Evolutionary conservation across 805 yeast species (phyloP).

Genomic region (Phaffomyces thermotolerans): DNA sequence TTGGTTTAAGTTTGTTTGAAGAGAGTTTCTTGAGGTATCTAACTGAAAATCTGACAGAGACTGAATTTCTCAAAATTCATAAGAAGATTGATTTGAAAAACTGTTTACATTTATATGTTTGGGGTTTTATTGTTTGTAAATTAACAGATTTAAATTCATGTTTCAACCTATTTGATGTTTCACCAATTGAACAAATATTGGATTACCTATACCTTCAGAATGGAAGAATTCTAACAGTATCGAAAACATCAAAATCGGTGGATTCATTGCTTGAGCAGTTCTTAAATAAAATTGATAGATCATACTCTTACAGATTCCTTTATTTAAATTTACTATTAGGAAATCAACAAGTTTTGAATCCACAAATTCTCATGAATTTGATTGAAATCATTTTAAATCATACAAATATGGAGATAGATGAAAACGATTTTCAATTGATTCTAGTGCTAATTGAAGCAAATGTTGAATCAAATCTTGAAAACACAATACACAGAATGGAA

Average conservation of each 20-base stretch:
- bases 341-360: constrained; percentile 1
- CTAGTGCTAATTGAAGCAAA: constrained; percentile 11
- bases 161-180: neutral
- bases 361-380: neutral
- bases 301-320: constrained; percentile 8
- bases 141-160: constrained; percentile 6
- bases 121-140: constrained; percentile 15
- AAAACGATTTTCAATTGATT: constrained; percentile 9
- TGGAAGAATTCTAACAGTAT: neutral
- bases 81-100: constrained; percentile 1
- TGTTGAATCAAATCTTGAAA: neutral
- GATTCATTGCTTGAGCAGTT: constrained; percentile 10
- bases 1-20: constrained; percentile 18
- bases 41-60: neutral
- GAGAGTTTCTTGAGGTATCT: constrained; percentile 17
- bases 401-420: neutral
- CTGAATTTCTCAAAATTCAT: constrained; percentile 11
- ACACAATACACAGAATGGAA: neutral
- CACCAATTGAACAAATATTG: neutral
- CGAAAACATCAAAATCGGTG: constrained; percentile 2
- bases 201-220: neutral
- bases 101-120: constrained; percentile 4
- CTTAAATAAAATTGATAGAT: neutral
- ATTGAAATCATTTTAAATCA: neutral
- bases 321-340: constrained; percentile 15